These are phyloP conservation scores for Xerocomellus dryophilus DNA, from an alignment of 768 basidiomycete genomes.

Conservation along the genomic window DNA sequence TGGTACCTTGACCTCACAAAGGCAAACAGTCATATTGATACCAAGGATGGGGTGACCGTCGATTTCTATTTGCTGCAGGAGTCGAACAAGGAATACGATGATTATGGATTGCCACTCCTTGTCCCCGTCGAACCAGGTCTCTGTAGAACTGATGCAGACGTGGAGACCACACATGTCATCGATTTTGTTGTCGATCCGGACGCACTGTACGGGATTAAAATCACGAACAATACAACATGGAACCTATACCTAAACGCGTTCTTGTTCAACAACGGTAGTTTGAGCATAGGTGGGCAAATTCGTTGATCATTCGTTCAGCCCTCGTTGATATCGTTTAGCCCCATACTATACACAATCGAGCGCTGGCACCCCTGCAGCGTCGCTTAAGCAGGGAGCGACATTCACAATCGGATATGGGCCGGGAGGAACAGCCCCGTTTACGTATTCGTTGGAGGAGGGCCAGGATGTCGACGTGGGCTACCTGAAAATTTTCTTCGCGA, in stretches of 20 bases:
- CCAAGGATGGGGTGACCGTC: background rate
- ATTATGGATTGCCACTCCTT: background rate
- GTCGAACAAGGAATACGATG: background rate
- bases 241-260: constrained; percentile 40
- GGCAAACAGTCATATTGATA: background rate
- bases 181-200: constrained; percentile 23
- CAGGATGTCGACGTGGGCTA: constrained; percentile 40
- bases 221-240: constrained; percentile 34
- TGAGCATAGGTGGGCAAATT: constrained; percentile 32
- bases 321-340: background rate
- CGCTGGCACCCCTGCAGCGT: constrained; percentile 1
- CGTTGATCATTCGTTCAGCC: background rate
- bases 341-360: constrained; percentile 7
- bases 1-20: constrained; percentile 22
- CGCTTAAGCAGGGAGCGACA: background rate
- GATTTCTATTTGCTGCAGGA: constrained; percentile 9
- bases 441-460: constrained; percentile 30
- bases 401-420: constrained; percentile 43
- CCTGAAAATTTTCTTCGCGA: constrained; percentile 44
- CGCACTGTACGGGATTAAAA: constrained; percentile 33
- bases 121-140: background rate
- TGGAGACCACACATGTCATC: constrained; percentile 2
- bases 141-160: background rate
- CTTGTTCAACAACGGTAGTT: constrained; percentile 42
- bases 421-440: constrained; percentile 32